Base-by-base conservation (phyloP, 345 rosid species). In the Pelargonium nanum region DNA sequence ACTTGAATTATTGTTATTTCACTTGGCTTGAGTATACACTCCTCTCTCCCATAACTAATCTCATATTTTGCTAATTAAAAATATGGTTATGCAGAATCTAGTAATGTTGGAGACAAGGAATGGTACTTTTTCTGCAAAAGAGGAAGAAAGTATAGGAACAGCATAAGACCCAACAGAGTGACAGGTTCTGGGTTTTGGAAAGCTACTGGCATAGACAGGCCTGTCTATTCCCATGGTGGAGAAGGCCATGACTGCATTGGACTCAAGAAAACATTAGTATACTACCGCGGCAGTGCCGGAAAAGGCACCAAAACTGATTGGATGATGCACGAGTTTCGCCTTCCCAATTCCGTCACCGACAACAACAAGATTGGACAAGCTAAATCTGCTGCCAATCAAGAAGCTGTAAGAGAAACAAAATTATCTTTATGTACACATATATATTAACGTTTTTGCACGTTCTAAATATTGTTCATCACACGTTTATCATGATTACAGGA, bases 281-380 rank as follows among this genome's bases (percentile, higher is more conserved):
- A 92, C 60, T 92, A 92, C 66, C 78, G 93, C 0, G 98, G 98
- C 57, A 76, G 79, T 5, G 98, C 98, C 0, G 96, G 95, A 8
- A 92, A 92, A 83, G 98, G 97, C 58, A 89, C 74, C 75, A 92
- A 92, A 70, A 89, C 98, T 1, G 97, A 89, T 54, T 92, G 98
- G 98, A 92, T 92, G 98, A 92, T 92, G 98, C 89, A 92, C 22
- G 98, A 92, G 72, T 92, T 92, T 77, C 95, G 98, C 64, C 94
- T 92, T 22, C 94, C 97, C 4, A 53, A 57, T 24, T 24, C 53
- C 21, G 62, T 65, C 55, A 69, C 62, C 67, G 63, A 26, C 62
- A 53, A 63, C 65, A 57, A 0, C 56, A 67, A 56, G 13, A 12
- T 23, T 19, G 58, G 34, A 22, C 54, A 66, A 56, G 68, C 72